Evolutionary conservation across 257 asterid species (phyloP).

Genomic region (Nicotiana tomentosiformis): DNA sequence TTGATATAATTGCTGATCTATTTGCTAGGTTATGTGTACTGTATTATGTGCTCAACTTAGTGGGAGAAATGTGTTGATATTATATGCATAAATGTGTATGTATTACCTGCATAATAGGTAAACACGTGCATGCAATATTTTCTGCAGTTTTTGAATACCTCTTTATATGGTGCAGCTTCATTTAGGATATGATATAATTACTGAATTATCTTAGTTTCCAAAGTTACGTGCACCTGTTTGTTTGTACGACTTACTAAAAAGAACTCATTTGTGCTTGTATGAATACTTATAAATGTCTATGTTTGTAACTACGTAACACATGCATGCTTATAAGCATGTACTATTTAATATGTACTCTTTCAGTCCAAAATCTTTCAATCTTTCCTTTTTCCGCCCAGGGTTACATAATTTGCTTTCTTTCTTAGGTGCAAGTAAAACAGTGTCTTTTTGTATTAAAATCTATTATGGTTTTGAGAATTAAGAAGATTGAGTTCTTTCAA

Average conservation of each 20-base stretch:
- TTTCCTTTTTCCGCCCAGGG: neutral
- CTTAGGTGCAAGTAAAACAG: neutral
- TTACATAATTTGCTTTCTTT: neutral
- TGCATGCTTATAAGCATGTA: too few relatives aligned
- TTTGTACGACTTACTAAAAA: too few relatives aligned
- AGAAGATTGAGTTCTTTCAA: neutral
- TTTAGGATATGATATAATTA: neutral
- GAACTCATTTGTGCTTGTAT: too few relatives aligned
- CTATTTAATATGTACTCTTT: too few relatives aligned
- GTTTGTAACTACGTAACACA: too few relatives aligned
- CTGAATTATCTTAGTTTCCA: neutral
- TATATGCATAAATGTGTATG: neutral
- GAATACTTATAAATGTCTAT: too few relatives aligned
- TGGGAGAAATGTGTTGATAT: neutral
- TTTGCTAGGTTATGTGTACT: neutral
- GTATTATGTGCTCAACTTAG: neutral
- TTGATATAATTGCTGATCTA: neutral
- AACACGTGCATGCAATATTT: neutral
- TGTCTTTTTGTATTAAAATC: too few relatives aligned
- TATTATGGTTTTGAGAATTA: neutral
- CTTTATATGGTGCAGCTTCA: neutral
- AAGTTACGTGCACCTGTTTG: neutral
- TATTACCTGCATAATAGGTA: neutral
- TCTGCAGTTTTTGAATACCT: neutral
- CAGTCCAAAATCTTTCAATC: too few relatives aligned